Evolutionary conservation across 768 basidiomycete genomes (phyloP).

Genomic region (Termitomyces heimii): DNA sequence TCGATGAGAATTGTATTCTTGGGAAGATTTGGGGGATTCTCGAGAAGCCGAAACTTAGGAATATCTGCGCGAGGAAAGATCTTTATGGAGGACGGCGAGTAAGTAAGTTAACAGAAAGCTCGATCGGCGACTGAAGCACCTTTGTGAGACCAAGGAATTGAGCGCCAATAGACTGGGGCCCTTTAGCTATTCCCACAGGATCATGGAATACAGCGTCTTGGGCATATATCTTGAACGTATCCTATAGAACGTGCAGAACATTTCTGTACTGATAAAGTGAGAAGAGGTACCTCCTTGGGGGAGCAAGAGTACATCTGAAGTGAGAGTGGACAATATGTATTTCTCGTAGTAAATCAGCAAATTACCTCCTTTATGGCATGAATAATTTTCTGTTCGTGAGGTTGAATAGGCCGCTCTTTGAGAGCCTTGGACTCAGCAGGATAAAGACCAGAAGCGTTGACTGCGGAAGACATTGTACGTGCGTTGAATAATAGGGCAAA

Average conservation of each 20-base stretch:
- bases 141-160: background rate
- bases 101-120: background rate
- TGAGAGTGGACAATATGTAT: background rate
- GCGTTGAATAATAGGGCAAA: background rate
- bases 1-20: background rate
- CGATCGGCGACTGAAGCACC: background rate
- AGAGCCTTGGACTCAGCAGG: background rate
- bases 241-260: background rate
- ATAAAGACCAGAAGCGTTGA: background rate
- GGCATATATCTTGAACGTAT: background rate
- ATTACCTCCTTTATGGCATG: background rate
- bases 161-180: background rate
- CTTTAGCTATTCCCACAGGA: constrained; percentile 3
- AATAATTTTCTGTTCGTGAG: background rate
- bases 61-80: background rate
- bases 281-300: background rate
- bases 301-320: background rate
- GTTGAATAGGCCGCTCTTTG: background rate
- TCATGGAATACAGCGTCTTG: background rate
- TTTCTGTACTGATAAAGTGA: background rate
- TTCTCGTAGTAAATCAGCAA: background rate
- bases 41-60: background rate
- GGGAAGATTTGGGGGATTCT: background rate
- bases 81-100: background rate
- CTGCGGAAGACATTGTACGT: background rate